Base-by-base conservation (phyloP, 345 rosid species). In the Citrus sinensis region DNA sequence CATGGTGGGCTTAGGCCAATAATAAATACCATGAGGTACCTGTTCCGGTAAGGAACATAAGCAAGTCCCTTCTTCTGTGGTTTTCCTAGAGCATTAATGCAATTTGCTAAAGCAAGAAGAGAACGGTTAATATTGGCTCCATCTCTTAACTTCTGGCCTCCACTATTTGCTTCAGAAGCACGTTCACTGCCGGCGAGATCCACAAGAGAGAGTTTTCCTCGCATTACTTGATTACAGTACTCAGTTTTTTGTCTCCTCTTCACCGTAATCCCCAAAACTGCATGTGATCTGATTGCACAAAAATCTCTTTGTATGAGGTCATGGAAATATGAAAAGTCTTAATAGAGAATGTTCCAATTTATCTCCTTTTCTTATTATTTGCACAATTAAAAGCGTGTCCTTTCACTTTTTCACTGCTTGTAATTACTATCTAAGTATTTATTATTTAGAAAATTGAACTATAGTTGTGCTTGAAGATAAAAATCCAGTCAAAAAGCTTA, bases 101-200 rank as follows among this genome's bases (percentile, higher is more conserved):
- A 95, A 81, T 93, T 95, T 55, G 99, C 99, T 81, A 93, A 84
- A 68, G 99, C 98, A 76, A 94, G 94, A 82, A 93, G 98, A 8
- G 98, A 93, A 40, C 97, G 92, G 77, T 93, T 93, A 39, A 94
- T 95, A 63, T 93, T 95, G 62, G 97, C 99, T 70, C 99, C 99
- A 87, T 93, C 99, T 74, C 98, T 92, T 72, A 95, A 88, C 87
- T 95, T 95, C 81, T 91, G 93, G 73, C 98, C 99, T 35, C 92
- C 95, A 69, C 82, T 91, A 81, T 95, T 95, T 35, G 98, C 91
- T 86, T 95, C 99, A 69, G 98, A 90, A 70, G 99, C 96, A 82
- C 98, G 87, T 86, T 95, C 99, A 87, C 98, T 95, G 55, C 99
- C 98, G 78, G 99, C 99, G 83, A 95, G 99, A 86, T 95, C 99